A percentile compares a stretch with the other conserved stretches of the same genome.
Conservation (phyloP, 2,329 filamentous ascomycete species). For the Microsporum ferrugineum region DNA sequence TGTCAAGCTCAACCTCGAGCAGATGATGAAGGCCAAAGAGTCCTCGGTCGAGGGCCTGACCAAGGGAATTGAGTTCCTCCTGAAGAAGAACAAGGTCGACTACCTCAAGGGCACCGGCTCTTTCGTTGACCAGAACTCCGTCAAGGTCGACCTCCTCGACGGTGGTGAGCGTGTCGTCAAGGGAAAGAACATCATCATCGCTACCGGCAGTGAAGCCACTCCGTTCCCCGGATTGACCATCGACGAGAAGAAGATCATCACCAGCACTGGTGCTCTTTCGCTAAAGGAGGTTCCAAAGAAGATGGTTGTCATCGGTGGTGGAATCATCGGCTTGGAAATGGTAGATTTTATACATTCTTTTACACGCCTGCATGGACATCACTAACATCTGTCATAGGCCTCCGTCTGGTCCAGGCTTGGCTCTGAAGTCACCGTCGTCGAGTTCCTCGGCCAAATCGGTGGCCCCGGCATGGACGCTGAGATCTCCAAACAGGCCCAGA, state of each 20-base stretch:
- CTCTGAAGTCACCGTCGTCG: conserved; percentile 89
- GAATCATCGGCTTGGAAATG: conserved; percentile 99
- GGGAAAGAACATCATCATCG: conserved; percentile 97
- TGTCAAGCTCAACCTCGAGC: conserved; percentile 85
- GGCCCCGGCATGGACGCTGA: conserved; percentile 95
- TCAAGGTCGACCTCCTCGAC: conserved; percentile 81
- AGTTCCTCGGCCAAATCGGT: conserved; percentile 92
- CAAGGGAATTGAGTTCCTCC: conserved; percentile 93
- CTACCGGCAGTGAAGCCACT: conserved; percentile 87
- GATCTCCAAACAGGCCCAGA: conserved; percentile 81
- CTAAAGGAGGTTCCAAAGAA: conserved; percentile 87
- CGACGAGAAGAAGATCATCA: conserved; percentile 95
- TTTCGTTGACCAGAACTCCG: conserved; percentile 78
- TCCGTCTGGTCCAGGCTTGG: conserved; percentile 96
- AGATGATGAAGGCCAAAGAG: conserved; percentile 99
- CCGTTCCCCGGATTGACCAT: conserved; percentile 93
- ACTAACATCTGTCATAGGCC: conserved; percentile 34
- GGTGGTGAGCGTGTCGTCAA: conserved; percentile 78
- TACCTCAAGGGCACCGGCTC: conserved; percentile 90
- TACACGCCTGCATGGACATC: not conserved
- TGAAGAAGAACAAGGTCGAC: conserved; percentile 99
- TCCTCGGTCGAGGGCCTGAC: conserved; percentile 77
- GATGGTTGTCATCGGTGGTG: conserved; percentile 93
- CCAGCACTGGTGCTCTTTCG: conserved; percentile 86
- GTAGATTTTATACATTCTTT: conserved; percentile 30